phyloP scores from a whole-genome alignment of 257 asterid genomes.

The Plantago major region DNA sequence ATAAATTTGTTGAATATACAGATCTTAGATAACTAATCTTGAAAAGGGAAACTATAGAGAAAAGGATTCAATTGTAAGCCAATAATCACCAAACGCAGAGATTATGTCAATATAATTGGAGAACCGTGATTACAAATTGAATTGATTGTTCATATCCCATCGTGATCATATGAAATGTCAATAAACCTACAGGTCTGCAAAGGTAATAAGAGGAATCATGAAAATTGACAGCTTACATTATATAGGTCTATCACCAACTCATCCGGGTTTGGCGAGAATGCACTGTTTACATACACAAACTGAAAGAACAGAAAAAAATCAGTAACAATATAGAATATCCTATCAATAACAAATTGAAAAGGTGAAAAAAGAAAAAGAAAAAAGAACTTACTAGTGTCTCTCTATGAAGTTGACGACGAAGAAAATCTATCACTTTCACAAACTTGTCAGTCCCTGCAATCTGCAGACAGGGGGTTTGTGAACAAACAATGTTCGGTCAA shows the following conservation, averaged over 20 bases:
- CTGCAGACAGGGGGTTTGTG: conserved; percentile 27
- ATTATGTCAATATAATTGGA: too few species aligned
- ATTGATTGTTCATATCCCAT: conserved; percentile 15
- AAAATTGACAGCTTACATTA: conserved; percentile 47
- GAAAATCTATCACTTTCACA: conserved; percentile 81
- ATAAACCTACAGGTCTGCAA: neutral
- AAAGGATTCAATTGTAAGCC: neutral
- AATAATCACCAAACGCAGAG: too few species aligned
- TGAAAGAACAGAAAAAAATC: conserved; percentile 22
- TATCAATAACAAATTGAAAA: conserved; percentile 4
- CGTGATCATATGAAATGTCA: neutral
- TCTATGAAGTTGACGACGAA: conserved; percentile 92
- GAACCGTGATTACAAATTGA: neutral
- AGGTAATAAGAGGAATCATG: conserved; percentile 7
- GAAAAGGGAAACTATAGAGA: neutral
- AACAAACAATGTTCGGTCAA: neutral
- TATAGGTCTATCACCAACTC: conserved; percentile 75
- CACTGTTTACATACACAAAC: conserved; percentile 98
- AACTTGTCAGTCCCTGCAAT: conserved; percentile 88
- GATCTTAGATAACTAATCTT: neutral
- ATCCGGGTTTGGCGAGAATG: conserved; percentile 95
- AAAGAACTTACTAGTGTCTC: conserved; percentile 61
- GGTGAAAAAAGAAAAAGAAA: neutral
- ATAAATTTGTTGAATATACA: neutral
- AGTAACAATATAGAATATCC: conserved; percentile 12